Evolutionary conservation across 192 early-diverging fungal genomes (phyloP).

Genomic region (Coemansia sp.): DNA sequence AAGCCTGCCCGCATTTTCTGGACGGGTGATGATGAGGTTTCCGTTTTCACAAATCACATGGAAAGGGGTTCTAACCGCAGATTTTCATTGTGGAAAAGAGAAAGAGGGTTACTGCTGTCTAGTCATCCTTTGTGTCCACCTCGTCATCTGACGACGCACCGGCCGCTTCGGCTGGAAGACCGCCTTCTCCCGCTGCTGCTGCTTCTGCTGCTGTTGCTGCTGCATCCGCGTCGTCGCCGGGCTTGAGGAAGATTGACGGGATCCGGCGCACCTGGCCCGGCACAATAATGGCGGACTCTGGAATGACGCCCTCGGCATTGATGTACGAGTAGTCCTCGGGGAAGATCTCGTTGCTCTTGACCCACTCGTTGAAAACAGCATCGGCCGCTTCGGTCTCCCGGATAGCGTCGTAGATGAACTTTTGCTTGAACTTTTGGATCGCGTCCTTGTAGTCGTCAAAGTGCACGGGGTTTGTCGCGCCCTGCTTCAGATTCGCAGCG

Average conservation of each 20-base stretch:
- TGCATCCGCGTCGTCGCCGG: background rate
- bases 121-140: conserved; percentile 32
- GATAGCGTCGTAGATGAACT: conserved; percentile 84
- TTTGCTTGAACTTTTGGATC: conserved; percentile 85
- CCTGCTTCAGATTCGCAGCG: conserved; percentile 19
- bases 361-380: conserved; percentile 58
- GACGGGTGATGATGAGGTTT: too few species aligned
- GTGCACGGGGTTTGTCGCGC: conserved; percentile 42
- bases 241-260: background rate
- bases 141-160: conserved; percentile 42
- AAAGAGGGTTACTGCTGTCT: background rate
- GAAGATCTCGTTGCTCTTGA: conserved; percentile 43
- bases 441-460: conserved; percentile 66
- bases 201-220: too few species aligned
- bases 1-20: too few species aligned
- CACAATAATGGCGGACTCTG: conserved; percentile 47
- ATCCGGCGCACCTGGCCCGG: conserved; percentile 21
- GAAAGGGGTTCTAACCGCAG: too few species aligned
- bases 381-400: conserved; percentile 72
- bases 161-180: background rate
- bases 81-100: background rate
- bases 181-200: too few species aligned
- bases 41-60: too few species aligned
- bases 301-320: conserved; percentile 49
- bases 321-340: conserved; percentile 53